phyloP scores from a whole-genome alignment of 345 rosid species.

The Excoecaria agallocha region DNA sequence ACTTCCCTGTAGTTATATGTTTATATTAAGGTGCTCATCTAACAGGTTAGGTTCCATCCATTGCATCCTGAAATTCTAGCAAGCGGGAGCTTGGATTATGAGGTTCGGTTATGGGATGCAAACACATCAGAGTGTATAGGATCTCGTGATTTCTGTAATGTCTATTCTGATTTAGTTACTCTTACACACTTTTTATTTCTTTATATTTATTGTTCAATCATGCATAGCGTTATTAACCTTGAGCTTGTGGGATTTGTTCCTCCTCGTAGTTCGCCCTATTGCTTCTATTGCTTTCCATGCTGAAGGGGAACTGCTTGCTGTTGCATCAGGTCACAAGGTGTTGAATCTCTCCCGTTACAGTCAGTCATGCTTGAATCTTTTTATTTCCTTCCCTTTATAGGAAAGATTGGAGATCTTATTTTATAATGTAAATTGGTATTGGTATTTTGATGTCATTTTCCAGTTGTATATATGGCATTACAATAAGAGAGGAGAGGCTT shows the following conservation, averaged over 20 bases:
- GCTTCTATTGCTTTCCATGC: conserved; percentile 86
- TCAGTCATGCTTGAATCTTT: not conserved
- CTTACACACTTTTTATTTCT: not conserved
- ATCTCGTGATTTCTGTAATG: conserved; percentile 63
- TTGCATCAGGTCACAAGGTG: conserved; percentile 82
- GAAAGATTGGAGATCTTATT: not conserved
- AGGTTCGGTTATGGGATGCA: conserved; percentile 79
- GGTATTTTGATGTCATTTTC: conserved; percentile 21
- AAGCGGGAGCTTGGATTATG: conserved; percentile 77
- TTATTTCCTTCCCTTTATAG: not conserved
- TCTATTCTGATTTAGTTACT: conserved; percentile 14
- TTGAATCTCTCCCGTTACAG: conserved; percentile 7
- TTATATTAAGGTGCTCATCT: conserved; percentile 9
- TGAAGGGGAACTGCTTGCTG: conserved; percentile 70
- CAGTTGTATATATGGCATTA: conserved; percentile 76
- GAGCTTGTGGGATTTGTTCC: conserved; percentile 14
- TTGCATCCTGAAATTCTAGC: conserved; percentile 59
- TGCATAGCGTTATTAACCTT: not conserved
- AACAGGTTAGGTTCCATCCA: conserved; percentile 78
- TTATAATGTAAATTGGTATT: conserved; percentile 6
- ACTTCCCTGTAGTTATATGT: conserved; percentile 1
- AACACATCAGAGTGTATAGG: conserved; percentile 64
- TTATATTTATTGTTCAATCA: not conserved
- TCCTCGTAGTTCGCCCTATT: conserved; percentile 62
- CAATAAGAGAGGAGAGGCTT: conserved; percentile 56